Percentiles rank a stretch among this genome's conserved stretches.
phyloP scores from a whole-genome alignment of 2,329 filamentous ascomycete genomes.

The Penicillium hesseltinei region DNA sequence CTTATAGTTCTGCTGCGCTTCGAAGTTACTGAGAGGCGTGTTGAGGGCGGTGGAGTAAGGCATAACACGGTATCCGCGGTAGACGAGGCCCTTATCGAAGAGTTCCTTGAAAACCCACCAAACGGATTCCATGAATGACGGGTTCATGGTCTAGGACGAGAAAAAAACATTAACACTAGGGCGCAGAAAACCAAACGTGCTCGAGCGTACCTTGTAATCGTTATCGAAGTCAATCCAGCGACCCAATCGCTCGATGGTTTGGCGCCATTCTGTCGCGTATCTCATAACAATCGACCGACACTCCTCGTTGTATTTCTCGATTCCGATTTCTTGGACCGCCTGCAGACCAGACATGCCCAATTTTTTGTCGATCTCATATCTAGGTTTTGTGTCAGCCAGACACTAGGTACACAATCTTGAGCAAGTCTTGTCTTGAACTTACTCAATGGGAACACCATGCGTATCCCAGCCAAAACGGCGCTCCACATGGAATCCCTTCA shows the following conservation, averaged over 20 bases:
- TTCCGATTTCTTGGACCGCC: slow-evolving; percentile 80
- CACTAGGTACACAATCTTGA: not conserved
- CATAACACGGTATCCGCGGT: slow-evolving; percentile 89
- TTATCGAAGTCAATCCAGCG: slow-evolving; percentile 98
- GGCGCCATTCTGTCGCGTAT: slow-evolving; percentile 81
- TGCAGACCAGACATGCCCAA: slow-evolving; percentile 83
- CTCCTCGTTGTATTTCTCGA: slow-evolving; percentile 86
- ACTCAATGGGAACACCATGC: slow-evolving; percentile 86
- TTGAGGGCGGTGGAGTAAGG: slow-evolving; percentile 89
- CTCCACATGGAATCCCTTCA: slow-evolving; percentile 93
- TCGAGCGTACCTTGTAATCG: slow-evolving; percentile 74
- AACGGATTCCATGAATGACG: slow-evolving; percentile 90
- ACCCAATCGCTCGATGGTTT: slow-evolving; percentile 82
- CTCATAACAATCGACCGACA: slow-evolving; percentile 93
- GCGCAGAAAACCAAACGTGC: not conserved
- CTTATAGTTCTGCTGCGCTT: slow-evolving; percentile 92
- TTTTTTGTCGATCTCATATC: slow-evolving; percentile 94
- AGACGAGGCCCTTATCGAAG: slow-evolving; percentile 85
- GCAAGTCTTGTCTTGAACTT: not conserved
- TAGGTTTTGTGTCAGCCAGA: not conserved
- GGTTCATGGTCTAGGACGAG: slow-evolving; percentile 74
- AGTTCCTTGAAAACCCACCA: slow-evolving; percentile 98
- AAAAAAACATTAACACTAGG: slow-evolving; percentile 4
- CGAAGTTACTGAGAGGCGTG: slow-evolving; percentile 88
- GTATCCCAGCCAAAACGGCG: slow-evolving; percentile 94